Percentiles rank a stretch among this genome's conserved stretches.
Conservation (phyloP, 208 protist genomes). For the Crithidia expoeki region DNA sequence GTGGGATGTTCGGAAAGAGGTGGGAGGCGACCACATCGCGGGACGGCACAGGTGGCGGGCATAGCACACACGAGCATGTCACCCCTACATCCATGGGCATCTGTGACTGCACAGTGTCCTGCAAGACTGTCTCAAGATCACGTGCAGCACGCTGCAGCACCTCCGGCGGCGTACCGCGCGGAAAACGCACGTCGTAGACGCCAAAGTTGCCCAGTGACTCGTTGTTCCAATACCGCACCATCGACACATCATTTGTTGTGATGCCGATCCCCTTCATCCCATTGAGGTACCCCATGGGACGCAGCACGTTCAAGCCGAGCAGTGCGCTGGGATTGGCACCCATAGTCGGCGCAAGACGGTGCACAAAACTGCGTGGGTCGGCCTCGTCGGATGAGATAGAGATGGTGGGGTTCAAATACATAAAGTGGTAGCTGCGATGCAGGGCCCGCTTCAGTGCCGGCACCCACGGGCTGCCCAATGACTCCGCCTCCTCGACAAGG, state of each 20-base stretch:
- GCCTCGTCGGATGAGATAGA: conserved; percentile 79
- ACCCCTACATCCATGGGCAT: conserved; percentile 41
- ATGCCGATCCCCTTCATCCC: conserved; percentile 79
- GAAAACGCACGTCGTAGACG: conserved; percentile 84
- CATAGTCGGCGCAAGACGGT: conserved; percentile 63
- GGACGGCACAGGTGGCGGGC: conserved; percentile 8
- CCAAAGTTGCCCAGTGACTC: conserved; percentile 87
- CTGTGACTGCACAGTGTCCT: conserved; percentile 40
- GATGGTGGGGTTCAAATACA: conserved; percentile 61
- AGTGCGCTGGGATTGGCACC: conserved; percentile 29
- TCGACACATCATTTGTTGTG: conserved; percentile 83
- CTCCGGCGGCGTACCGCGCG: conserved; percentile 55
- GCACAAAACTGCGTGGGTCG: conserved; percentile 85
- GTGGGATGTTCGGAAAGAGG: conserved; percentile 13
- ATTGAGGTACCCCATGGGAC: conserved; percentile 79
- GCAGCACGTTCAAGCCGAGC: conserved; percentile 82
- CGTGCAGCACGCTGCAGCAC: conserved; percentile 43
- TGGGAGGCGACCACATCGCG: conserved; percentile 25
- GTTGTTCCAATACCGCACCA: conserved; percentile 91
- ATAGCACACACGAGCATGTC: conserved; percentile 58
- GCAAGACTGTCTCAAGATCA: conserved; percentile 40
- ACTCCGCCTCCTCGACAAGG: neutral
- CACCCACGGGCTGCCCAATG: conserved; percentile 45
- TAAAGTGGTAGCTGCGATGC: conserved; percentile 77
- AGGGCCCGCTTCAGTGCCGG: conserved; percentile 84